phyloP scores from a whole-genome alignment of 1,284 basidiomycete species.

The Apiotrichum porosum region DNA sequence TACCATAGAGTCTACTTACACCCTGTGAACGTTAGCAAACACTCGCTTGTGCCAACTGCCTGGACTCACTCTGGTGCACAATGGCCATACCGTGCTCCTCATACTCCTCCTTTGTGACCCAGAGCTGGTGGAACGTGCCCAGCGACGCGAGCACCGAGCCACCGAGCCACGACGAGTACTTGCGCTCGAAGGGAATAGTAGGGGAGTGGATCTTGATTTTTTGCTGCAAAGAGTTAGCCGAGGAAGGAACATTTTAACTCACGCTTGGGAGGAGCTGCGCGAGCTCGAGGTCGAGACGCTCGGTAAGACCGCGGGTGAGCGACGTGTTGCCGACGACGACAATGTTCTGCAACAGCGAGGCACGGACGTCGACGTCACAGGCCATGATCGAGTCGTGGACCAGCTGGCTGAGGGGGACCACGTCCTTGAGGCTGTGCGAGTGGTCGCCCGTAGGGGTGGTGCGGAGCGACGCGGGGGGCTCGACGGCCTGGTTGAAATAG shows the following conservation, averaged over 20 bases:
- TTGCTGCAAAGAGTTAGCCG: slow-evolving; percentile 37
- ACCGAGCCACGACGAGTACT: slow-evolving; percentile 87
- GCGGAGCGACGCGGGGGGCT: slow-evolving; percentile 36
- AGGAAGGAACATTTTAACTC: slow-evolving; percentile 37
- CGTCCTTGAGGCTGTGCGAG: slow-evolving; percentile 57
- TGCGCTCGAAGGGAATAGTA: slow-evolving; percentile 78
- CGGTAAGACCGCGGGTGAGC: slow-evolving; percentile 76
- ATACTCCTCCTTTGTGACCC: slow-evolving; percentile 32
- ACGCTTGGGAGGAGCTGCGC: slow-evolving; percentile 72
- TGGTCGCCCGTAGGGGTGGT: slow-evolving; percentile 50
- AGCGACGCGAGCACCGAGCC: slow-evolving; percentile 87
- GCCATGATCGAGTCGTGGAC: slow-evolving; percentile 73
- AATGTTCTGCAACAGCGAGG: slow-evolving; percentile 84
- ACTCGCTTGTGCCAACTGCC: no score
- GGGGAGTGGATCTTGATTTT: slow-evolving; percentile 79
- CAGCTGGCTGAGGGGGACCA: slow-evolving; percentile 63
- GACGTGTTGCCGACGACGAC: slow-evolving; percentile 91
- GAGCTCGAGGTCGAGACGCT: slow-evolving; percentile 78
- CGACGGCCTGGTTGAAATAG: slow-evolving; percentile 54
- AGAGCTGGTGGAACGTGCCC: slow-evolving; percentile 75
- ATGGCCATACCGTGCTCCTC: slow-evolving; percentile 46
- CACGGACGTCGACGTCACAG: slow-evolving; percentile 87
- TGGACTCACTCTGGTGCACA: slow-evolving; percentile 44
- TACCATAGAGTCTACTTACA: slow-evolving; percentile 2
- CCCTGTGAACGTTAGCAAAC: neutral